Evolutionary conservation across 495 filamentous ascomycete species (phyloP).

Genomic region (Xylaria sp.): DNA sequence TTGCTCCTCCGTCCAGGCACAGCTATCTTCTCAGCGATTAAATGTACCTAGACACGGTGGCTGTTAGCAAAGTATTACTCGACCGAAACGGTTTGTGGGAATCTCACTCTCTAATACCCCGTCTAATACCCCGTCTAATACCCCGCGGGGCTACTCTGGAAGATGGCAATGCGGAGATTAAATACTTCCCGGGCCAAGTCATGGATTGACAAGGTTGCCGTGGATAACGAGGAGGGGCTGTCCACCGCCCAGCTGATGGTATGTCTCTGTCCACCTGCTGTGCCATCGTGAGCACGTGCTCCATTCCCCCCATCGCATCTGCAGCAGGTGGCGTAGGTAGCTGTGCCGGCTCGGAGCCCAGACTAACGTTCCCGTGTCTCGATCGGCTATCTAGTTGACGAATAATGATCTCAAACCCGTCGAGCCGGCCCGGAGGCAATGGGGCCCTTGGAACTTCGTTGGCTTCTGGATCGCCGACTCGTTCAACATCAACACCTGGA

Average conservation of each 20-base stretch:
- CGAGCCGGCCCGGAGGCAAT: constrained; percentile 82
- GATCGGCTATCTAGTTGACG: constrained; percentile 60
- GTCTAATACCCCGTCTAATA: constrained; percentile 1
- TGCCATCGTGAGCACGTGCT: constrained; percentile 19
- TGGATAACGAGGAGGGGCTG: constrained; percentile 77
- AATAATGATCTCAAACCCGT: constrained; percentile 94
- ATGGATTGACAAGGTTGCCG: constrained; percentile 66
- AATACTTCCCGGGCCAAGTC: constrained; percentile 34
- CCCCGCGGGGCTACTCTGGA: not conserved
- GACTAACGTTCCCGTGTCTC: constrained; percentile 29
- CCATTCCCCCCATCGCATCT: not conserved
- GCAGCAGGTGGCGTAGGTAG: not conserved
- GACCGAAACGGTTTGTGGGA: constrained; percentile 27
- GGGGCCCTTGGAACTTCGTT: constrained; percentile 88
- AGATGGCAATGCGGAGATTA: constrained; percentile 34
- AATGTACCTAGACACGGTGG: constrained; percentile 19
- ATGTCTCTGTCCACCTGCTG: constrained; percentile 29
- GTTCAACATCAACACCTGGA: constrained; percentile 98
- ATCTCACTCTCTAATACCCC: constrained; percentile 3
- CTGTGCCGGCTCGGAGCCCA: constrained; percentile 24
- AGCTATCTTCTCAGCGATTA: constrained; percentile 8
- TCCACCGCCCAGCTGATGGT: constrained; percentile 83
- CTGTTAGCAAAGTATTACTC: constrained; percentile 38
- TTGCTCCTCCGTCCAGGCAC: constrained; percentile 19
- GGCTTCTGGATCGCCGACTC: constrained; percentile 94